Evolutionary conservation across 176 grass and related monocot genomes (phyloP), one percentile per base, ranked within the genome.

Genomic region (Tillandsia leiboldiana): DNA sequence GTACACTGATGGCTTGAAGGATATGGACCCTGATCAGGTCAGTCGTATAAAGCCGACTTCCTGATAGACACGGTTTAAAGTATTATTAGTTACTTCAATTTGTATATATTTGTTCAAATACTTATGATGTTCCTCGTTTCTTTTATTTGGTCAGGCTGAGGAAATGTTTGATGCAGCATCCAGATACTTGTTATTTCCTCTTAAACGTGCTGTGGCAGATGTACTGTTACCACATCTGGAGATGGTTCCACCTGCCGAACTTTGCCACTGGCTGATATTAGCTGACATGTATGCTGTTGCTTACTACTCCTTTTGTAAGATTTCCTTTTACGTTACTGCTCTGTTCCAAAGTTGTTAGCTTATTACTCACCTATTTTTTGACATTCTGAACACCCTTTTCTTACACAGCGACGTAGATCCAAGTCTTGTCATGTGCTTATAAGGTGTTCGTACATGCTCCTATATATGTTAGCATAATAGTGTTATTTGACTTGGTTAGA

Each of bases 151-250:
- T 48, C 79, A 92, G 93, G 89, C 93, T 64, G 93, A 97, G 78
- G 89, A 97, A 78, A 77, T 97, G 71, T 92, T 97, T 97, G 89
- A 97, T 81, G 82, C 85, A 50, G 83, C 93, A 75, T 96, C 93
- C n/a, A 91, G 88, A 63, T 96, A 92, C 62, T 67, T 97, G 63
- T 14, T 97, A 74, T 92, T 97, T 72, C 89, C 93, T 68, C 84
- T 92, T 65, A 97, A 90, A 53, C 79, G 89, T 33, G 89, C 72
- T 65, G 86, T 92, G 51, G 93, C 89, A 48, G 86, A 97, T 70
- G 75, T 87, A 29, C 61, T 97, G 51, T 59, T 90, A 74, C 84
- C 86, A 54, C 78, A 90, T 67, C 79, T 97, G 14, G 89, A 81
- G 74, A 63, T 65, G 70, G 74, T 77, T 71, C 83, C 86, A 4